A percentile compares a stretch with the other conserved stretches of the same genome.
Conservation (phyloP, 768 basidiomycete genomes). For the Suillus clintonianus region DNA sequence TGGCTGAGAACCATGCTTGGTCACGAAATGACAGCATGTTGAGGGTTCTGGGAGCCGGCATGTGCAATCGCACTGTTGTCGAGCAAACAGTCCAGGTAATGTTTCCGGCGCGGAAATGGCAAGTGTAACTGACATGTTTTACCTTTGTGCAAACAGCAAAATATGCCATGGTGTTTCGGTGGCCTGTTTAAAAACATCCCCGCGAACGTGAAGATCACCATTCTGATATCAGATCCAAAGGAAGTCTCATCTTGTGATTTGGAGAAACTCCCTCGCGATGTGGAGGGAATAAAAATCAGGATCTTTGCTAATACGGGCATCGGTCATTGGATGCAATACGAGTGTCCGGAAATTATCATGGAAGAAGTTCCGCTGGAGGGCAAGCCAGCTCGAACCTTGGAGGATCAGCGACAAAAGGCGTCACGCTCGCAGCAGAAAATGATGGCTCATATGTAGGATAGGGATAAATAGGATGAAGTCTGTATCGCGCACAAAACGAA, state of each 20-base stretch:
- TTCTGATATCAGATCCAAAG: constrained; percentile 20
- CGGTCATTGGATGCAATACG: constrained; percentile 26
- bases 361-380: constrained; percentile 3
- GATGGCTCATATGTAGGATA: no score
- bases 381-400: no score
- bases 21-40: constrained; percentile 7
- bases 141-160: background rate
- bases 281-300: background rate
- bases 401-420: no score
- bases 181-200: constrained; percentile 1
- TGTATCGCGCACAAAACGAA: no score
- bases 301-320: constrained; percentile 10
- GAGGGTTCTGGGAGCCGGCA: constrained; percentile 7
- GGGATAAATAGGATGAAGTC: no score
- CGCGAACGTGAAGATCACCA: constrained; percentile 13
- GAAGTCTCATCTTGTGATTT: background rate
- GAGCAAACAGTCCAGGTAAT: background rate
- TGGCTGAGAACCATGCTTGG: constrained; percentile 18
- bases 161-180: constrained; percentile 21
- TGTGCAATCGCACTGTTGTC: constrained; percentile 3
- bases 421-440: no score
- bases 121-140: background rate
- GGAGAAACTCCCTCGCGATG: constrained; percentile 10
- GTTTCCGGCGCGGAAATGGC: background rate
- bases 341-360: constrained; percentile 22